Base-by-base conservation (phyloP, 768 basidiomycete genomes). In the Tricholoma flavovirens region DNA sequence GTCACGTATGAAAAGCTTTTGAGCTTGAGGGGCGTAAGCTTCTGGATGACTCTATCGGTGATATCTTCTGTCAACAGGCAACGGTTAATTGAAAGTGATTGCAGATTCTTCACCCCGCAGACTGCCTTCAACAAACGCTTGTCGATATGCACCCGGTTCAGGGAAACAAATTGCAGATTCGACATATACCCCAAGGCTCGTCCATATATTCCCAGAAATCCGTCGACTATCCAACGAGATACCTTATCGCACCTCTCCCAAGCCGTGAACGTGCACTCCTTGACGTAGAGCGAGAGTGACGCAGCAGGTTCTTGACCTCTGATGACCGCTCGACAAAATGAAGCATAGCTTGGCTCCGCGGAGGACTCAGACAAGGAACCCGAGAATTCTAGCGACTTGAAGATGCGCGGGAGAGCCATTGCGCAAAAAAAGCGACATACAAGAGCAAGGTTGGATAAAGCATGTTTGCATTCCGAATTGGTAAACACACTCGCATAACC, bases 391-490 rank as follows among this genome's bases (percentile, higher is more conserved):
- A 80, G n/a, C 3, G 60, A 62, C 24, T 71, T 65, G 58, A 75
- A 80, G 4, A 78, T 62, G 26, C 73, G 73, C 0, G 77, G 73
- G 10, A 75, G 60, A n/a, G 69, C 65, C 1, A 71, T 21, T 7
- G 70, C 69, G 51, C 68, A 71, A 51, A 81, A 80, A 56, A 75
- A 72, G 12, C 70, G 71, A 57, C 79, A 81, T 33, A 76, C 75
- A 29, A 65, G 65, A 5, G 75, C 73, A 22, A 81, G 68, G 22
- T 59, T 67, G 9, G 62, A 63, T 3, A 75, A 55, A 7, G 57
- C 49, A 14, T 43, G 59, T 15, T 58, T 63, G 30, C 58, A 56
- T n/a, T 72, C 62, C 3, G 51, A 48, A 6, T 49, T 48, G 38
- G 58, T 55, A 32, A 54, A 57, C 0, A 60, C 14, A 5, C 1